Conservation (phyloP, 495 filamentous ascomycete species). For the Glonium stellatum region DNA sequence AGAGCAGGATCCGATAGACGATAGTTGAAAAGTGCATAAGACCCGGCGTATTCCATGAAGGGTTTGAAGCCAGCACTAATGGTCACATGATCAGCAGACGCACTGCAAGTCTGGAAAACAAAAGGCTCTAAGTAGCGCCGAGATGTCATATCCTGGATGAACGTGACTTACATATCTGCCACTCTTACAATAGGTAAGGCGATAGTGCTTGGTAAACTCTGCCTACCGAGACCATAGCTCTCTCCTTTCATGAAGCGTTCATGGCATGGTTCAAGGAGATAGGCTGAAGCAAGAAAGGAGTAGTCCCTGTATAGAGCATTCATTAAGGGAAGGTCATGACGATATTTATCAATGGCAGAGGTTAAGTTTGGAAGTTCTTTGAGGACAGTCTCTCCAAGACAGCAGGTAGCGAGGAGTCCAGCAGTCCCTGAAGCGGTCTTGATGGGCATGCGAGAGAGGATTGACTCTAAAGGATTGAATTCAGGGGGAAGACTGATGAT, state of each 20-base stretch:
- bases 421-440: constrained; percentile 59
- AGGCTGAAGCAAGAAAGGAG: constrained; percentile 78
- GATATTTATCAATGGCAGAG: constrained; percentile 59
- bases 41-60: constrained; percentile 93
- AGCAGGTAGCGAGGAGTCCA: constrained; percentile 66
- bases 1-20: constrained; percentile 55
- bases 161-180: constrained; percentile 63
- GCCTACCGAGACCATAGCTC: constrained; percentile 67
- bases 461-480: constrained; percentile 60
- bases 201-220: constrained; percentile 60
- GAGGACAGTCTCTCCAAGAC: constrained; percentile 61
- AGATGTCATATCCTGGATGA: constrained; percentile 47
- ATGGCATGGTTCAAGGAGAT: constrained; percentile 92
- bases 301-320: constrained; percentile 86
- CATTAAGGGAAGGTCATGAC: constrained; percentile 61
- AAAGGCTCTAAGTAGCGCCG: background rate
- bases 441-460: constrained; percentile 70
- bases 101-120: constrained; percentile 1
- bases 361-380: constrained; percentile 68
- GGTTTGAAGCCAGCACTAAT: constrained; percentile 62
- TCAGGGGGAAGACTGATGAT: constrained; percentile 54
- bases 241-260: constrained; percentile 58
- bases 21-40: constrained; percentile 89
- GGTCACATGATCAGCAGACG: constrained; percentile 11
- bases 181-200: constrained; percentile 68